Base-by-base conservation (phyloP, 768 basidiomycete species). In the Scleroderma citrinum region DNA sequence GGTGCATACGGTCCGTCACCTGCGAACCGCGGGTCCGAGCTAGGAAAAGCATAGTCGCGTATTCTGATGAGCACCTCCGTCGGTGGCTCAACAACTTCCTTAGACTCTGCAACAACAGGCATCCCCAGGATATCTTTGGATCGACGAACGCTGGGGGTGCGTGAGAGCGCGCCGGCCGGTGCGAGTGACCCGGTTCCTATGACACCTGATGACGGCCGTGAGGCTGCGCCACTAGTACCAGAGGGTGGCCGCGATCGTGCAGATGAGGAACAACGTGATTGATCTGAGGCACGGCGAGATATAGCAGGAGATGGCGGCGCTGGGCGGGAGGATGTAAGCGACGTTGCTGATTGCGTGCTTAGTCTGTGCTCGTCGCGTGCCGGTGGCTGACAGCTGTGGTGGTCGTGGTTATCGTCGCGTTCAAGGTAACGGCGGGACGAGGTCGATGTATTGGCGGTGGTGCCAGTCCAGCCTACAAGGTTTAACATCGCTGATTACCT, bases 271-370 rank as follows among this genome's bases (percentile, higher is more conserved):
- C 54, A 8, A 12, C 64, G 63, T 4, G 64, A 65, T 7, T 62
- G 40, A 10, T 60, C 58, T 11, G 75, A 75, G 42, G 65, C 46
- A 49, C 69, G 51, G 31, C 79, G 74, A 0, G 79, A 80, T 5
- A 71, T 48, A 0, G 71, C 77, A 14, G 82, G 82, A 2, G 80
- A 83, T 4, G 77, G 77, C 0, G 83, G 82, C 0, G 82, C 82
- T 30, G 80, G 81, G 5, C 82, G 78, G 1, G 73, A 74, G 12
- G 76, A 74, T 1, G 69, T 70, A 52, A 70, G 76, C 44, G 64
- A 71, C 39, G 41, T 61, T 11, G 53, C 47, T 7, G 63, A 65
- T 16, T 58, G 61, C 0, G 53, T 50, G 50, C 63, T 63, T 12
- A 63, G 48, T 6, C 61, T 55, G 51, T 54, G 52, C 23, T 30